Percentiles rank a stretch among this genome's conserved stretches.
Evolutionary conservation across 176 grass and related monocot genomes (phyloP).

Genomic region (Areca catechu): DNA sequence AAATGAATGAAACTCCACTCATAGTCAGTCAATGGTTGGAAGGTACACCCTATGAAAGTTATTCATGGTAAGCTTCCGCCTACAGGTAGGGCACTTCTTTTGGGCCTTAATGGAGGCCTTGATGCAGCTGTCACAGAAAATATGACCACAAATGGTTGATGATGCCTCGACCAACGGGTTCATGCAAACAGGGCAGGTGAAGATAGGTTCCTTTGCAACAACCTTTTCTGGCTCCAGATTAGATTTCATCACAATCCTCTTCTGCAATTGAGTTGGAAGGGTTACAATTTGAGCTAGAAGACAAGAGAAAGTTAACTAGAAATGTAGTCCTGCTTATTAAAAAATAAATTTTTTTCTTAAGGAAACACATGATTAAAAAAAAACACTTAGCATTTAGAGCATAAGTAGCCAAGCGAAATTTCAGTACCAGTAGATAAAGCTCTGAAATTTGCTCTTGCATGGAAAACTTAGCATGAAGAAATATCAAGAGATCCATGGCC

Average conservation of each 20-base stretch:
- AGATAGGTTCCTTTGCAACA: slow-evolving; percentile 45
- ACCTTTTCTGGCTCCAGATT: slow-evolving; percentile 25
- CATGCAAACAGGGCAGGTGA: slow-evolving; percentile 79
- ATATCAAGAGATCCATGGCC: no score
- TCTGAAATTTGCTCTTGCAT: no score
- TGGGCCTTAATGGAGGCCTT: slow-evolving; percentile 59
- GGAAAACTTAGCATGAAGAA: no score
- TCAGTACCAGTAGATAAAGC: no score
- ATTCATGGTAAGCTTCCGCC: slow-evolving; percentile 42
- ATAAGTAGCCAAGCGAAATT: no score
- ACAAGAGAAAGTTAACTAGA: no score
- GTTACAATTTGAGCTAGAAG: no score
- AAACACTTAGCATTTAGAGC: no score
- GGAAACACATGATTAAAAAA: no score
- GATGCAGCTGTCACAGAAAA: slow-evolving; percentile 77
- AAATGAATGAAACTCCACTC: slow-evolving; percentile 12
- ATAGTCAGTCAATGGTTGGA: slow-evolving; percentile 32
- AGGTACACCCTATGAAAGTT: slow-evolving; percentile 76
- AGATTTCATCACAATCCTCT: slow-evolving; percentile 11
- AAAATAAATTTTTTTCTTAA: no score
- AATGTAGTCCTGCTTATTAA: no score
- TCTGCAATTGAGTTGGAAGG: slow-evolving; percentile 5
- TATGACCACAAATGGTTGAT: slow-evolving; percentile 80
- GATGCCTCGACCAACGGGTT: slow-evolving; percentile 55
- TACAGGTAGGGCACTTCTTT: slow-evolving; percentile 89